Percentiles rank a stretch among this genome's conserved stretches.
These are phyloP conservation scores for Lichenothelia convexa DNA, from an alignment of 495 filamentous ascomycete species.

Conservation along the genomic window DNA sequence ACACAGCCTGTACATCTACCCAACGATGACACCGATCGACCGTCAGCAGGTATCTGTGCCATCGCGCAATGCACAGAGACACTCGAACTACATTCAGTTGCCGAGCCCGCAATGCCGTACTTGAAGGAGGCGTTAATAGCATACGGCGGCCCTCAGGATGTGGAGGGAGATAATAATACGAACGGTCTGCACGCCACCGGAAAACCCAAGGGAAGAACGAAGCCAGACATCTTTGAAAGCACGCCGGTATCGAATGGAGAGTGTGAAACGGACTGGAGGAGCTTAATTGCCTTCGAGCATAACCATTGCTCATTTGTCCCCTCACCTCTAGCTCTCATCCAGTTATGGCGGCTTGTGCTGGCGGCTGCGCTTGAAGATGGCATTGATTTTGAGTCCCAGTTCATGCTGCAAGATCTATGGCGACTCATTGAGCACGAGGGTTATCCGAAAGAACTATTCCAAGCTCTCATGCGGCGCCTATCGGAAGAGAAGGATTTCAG, in stretches of 20 bases:
- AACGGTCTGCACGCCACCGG: not conserved
- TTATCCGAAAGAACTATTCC: conserved; percentile 25
- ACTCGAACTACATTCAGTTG: conserved; percentile 33
- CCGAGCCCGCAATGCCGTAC: conserved; percentile 10
- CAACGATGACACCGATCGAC: conserved; percentile 13
- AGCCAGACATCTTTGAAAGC: conserved; percentile 16
- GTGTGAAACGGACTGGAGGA: conserved; percentile 18
- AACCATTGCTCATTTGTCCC: conserved; percentile 16
- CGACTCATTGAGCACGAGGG: conserved; percentile 3
- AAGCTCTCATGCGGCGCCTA: conserved; percentile 27
- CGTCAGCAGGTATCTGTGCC: conserved; percentile 31
- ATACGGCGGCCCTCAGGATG: no score
- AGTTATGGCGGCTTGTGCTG: conserved; percentile 19
- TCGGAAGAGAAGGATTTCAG: conserved; percentile 19
- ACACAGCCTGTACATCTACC: conserved; percentile 28
- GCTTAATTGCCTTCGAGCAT: conserved; percentile 22
- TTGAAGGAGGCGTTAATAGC: conserved; percentile 16
- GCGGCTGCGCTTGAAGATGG: conserved; percentile 9
- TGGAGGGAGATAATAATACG: conserved; percentile 1
- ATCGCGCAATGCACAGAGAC: conserved; percentile 59
- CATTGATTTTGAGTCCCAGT: conserved; percentile 18
- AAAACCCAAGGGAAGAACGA: conserved; percentile 3
- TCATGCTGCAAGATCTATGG: conserved; percentile 25
- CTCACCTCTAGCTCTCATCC: conserved; percentile 9
- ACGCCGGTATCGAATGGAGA: conserved; percentile 22